Evolutionary conservation across 306 rosid species (phyloP).

Genomic region (Casuarina glauca): DNA sequence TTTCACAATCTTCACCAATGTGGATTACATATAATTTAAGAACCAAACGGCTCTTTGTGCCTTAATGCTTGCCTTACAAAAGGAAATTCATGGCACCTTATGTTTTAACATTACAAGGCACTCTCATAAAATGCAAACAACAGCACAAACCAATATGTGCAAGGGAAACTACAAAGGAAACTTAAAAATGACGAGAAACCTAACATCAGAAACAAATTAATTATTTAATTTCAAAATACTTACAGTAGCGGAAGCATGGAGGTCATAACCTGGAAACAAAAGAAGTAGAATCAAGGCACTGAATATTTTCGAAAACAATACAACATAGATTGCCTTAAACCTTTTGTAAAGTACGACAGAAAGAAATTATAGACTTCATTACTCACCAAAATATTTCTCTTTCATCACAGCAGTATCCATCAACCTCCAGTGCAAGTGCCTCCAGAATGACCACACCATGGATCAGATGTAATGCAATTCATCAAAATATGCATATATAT

Average conservation of each 20-base stretch:
- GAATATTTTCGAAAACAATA: background rate
- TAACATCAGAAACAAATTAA: background rate
- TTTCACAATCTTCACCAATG: background rate
- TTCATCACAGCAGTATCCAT: slow-evolving; percentile 45
- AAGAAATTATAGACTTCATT: slow-evolving; percentile 19
- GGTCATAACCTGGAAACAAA: slow-evolving; percentile 34
- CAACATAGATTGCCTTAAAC: background rate
- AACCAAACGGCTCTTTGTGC: background rate
- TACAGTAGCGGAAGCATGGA: slow-evolving; percentile 35
- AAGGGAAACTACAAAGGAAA: background rate
- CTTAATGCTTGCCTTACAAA: background rate
- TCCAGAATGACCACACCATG: slow-evolving; percentile 69
- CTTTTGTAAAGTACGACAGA: background rate
- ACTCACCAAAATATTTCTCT: slow-evolving; percentile 50
- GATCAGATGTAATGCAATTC: slow-evolving; percentile 75
- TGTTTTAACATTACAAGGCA: background rate
- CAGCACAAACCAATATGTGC: background rate
- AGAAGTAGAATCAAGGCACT: slow-evolving; percentile 1
- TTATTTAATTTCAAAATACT: slow-evolving; percentile 30
- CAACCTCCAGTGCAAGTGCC: slow-evolving; percentile 66
- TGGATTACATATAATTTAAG: background rate
- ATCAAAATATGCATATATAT: slow-evolving; percentile 51
- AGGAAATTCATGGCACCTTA: background rate
- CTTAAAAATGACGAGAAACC: background rate
- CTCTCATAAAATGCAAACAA: background rate